Evolutionary conservation across 768 basidiomycete genomes (phyloP), one percentile per base, ranked within the genome.

Genomic region (Filobasidium floriforme): DNA sequence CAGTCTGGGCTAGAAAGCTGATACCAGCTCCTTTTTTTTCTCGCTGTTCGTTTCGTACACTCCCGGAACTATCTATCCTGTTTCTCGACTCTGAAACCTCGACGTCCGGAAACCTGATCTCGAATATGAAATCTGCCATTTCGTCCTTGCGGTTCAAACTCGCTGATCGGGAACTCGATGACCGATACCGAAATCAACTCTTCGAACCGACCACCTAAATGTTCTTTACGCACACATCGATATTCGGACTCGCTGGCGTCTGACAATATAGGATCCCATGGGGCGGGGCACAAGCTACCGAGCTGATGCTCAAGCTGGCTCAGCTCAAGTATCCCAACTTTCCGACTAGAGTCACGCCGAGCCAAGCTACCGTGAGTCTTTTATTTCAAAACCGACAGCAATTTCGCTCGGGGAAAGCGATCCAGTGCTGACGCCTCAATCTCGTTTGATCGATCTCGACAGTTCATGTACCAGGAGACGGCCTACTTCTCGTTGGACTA

Each of bases 301-400:
- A 99, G 63, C 89, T 96, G 73, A 83, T 97, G 60, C 85, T 93
- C 67, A 96, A 92, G 74, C 86, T 94, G 24, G 86, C 93, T 49
- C 93, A 97, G 75, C 84, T 98, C 41, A 99, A 98, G 78, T 96
- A 98, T 75, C 89, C 94, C 29, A 88, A 83, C 55, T 98, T 98
- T 76, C 89, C 91, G 6, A 89, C 88, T 0, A 86, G 90, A 51
- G 85, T 97, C 12, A 89, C 89, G 0, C 74, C 84, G 18, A 74
- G 81, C 0, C 94, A 97, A 72, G 85, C 91, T 5, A 88, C 84
- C 15, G 92, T 93, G 76, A 66, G 83, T 79, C 3, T n/a, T n/a
- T n/a, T 68, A 37, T n/a, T 44, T 62, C 41, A 24, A 40, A 52
- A 37, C 19, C 62, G 9, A 24, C 28, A 18, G 22, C 28, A 4